Conservation (phyloP, 257 asterid genomes). For the Lycium ferocissimum region DNA sequence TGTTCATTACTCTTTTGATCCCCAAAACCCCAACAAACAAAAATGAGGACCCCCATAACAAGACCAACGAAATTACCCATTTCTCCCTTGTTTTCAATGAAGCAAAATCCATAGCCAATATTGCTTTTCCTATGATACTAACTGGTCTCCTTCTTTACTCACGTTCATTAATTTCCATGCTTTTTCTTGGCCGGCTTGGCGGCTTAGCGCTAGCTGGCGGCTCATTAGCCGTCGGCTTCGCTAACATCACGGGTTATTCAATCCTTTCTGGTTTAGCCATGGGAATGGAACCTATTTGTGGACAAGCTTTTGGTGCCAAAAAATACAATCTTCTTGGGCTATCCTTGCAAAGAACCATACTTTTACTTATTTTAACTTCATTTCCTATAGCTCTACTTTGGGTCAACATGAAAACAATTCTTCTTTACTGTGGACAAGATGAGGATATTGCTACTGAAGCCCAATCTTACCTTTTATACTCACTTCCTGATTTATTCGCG, state of each 20-base stretch:
- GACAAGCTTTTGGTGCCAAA: constrained; percentile 48
- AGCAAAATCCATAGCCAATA: constrained; percentile 38
- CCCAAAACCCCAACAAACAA: constrained; percentile 33
- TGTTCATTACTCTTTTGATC: constrained; percentile 31
- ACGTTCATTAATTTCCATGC: constrained; percentile 45
- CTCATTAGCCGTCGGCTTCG: constrained; percentile 40
- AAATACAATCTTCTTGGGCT: constrained; percentile 38
- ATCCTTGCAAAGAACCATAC: constrained; percentile 31
- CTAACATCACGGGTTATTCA: constrained; percentile 44
- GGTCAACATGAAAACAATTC: constrained; percentile 36
- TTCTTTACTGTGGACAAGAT: constrained; percentile 42
- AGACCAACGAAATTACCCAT: background rate
- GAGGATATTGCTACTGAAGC: constrained; percentile 43
- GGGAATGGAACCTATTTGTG: constrained; percentile 50
- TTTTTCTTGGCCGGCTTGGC: constrained; percentile 40
- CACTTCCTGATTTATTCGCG: constrained; percentile 42
- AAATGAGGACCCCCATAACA: background rate
- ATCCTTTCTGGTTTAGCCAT: constrained; percentile 45
- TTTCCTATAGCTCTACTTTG: constrained; percentile 39
- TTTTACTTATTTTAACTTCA: constrained; percentile 35
- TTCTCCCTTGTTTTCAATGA: constrained; percentile 31
- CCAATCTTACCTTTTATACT: constrained; percentile 37
- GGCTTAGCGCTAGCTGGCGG: constrained; percentile 42
- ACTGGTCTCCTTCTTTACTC: constrained; percentile 44
- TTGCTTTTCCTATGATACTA: constrained; percentile 43